Evolutionary conservation across 805 yeast genomes (phyloP), one percentile per base, ranked within the genome.

Genomic region (Candida orba): DNA sequence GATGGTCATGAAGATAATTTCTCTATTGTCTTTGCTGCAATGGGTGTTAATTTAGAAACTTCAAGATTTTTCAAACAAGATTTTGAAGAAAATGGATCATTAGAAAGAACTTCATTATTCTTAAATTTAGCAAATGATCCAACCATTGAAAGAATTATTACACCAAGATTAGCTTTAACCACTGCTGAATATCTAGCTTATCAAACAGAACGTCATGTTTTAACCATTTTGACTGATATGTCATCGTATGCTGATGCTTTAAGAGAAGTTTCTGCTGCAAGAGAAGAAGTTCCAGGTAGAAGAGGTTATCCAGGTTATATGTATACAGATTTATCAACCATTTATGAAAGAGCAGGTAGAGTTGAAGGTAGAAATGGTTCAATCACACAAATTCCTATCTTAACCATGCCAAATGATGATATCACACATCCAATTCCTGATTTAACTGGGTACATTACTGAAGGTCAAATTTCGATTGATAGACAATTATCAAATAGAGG

Each of bases 271-370:
- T 89, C 97, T 51, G 99, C 99, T 49, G 99, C 99, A 39, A 89
- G 99, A 77, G 99, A 93, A 72, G 99, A 95, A 73, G 99, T 93
- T 38, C 99, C 99, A 64, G 99, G 99, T 77, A 89, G 99, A 79
- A 89, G 99, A 82, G 99, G 99, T 76, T 93, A 93, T 70, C 99
- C 99, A 52, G 99, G 99, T 85, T 93, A 93, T 69, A 93, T 93
- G 99, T 93, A 93, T 73, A 93, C 99, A 39, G 99, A 93, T 83
- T 87, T 93, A 75, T 87, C 98, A 41, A 93, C 98, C 41, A 89
- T 93, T 62, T 93, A 93, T 68, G 99, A 93, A 74, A 87, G 99
- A 76, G 99, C 99, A 37, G 99, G 99, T 67, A 86, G 99, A 76
- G 98, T 93, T 51, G 99, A 93, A 72, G 99, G 99, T 54, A 84